phyloP scores from a whole-genome alignment of 768 basidiomycete genomes.

The Lactarius psammicola region DNA sequence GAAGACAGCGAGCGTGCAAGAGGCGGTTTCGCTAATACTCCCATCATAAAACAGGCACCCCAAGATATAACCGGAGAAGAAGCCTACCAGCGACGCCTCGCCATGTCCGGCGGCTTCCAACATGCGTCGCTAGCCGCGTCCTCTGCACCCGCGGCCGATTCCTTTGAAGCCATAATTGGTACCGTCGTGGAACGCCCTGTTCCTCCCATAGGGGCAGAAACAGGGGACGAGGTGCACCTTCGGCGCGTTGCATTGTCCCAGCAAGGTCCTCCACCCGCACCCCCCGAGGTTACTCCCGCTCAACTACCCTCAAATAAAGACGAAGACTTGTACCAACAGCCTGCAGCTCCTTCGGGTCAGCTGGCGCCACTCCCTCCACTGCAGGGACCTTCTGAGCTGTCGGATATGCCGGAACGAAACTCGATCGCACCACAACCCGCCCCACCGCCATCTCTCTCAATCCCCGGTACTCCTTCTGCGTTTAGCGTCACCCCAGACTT shows the following conservation, averaged over 20 bases:
- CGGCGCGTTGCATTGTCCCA: conserved; percentile 18
- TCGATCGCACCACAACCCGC: conserved; percentile 61
- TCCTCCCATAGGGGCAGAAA: conserved; percentile 6
- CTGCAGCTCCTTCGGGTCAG: conserved; percentile 30
- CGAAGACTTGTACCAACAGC: conserved; percentile 35
- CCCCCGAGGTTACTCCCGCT: conserved; percentile 14
- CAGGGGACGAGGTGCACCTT: conserved; percentile 24
- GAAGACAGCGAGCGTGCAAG: conserved; percentile 49
- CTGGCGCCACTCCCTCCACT: conserved; percentile 34
- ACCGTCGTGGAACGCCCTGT: background rate
- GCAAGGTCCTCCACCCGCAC: background rate
- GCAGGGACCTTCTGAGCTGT: conserved; percentile 32
- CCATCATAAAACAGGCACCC: conserved; percentile 32
- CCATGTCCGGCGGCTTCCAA: conserved; percentile 51
- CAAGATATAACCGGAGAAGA: conserved; percentile 72
- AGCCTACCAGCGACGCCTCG: conserved; percentile 70
- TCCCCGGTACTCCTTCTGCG: conserved; percentile 39
- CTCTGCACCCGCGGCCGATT: background rate
- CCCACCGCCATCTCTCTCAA: conserved; percentile 56
- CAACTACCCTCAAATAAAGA: conserved; percentile 29
- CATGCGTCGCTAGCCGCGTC: conserved; percentile 16
- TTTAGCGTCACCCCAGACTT: conserved; percentile 36
- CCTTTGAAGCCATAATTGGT: background rate
- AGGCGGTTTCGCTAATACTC: conserved; percentile 33
- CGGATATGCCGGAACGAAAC: conserved; percentile 61